phyloP scores from a whole-genome alignment of 2,329 filamentous ascomycete species.

The Didymella sp. region DNA sequence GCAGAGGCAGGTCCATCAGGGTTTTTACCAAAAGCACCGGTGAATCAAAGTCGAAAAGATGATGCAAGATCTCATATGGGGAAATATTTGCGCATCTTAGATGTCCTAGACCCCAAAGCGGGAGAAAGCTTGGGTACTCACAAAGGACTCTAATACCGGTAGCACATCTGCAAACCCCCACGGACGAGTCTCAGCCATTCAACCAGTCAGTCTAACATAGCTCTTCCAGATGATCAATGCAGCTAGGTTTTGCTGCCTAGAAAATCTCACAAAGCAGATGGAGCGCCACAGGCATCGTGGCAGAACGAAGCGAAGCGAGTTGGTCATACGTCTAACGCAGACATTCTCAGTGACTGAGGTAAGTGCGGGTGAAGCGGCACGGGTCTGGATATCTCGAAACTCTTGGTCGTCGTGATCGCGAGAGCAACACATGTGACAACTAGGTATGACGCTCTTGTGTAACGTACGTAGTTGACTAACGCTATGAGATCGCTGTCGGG shows the following conservation, averaged over 20 bases:
- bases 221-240: background rate
- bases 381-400: background rate
- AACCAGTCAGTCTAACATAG: background rate
- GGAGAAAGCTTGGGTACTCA: no score
- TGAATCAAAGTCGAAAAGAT: no score
- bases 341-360: background rate
- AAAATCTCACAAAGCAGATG: background rate
- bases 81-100: no score
- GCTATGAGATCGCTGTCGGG: background rate
- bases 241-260: background rate
- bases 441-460: background rate
- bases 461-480: background rate
- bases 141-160: no score
- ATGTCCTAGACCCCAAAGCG: no score
- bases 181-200: background rate
- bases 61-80: no score
- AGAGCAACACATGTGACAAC: background rate
- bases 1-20: no score
- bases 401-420: background rate
- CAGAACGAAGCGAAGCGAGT: background rate
- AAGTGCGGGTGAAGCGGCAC: background rate
- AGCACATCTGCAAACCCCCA: no score
- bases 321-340: background rate
- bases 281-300: background rate
- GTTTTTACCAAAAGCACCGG: no score